Evolutionary conservation across 2,329 filamentous ascomycete genomes (phyloP).

Genomic region (Colletotrichum kahawae): DNA sequence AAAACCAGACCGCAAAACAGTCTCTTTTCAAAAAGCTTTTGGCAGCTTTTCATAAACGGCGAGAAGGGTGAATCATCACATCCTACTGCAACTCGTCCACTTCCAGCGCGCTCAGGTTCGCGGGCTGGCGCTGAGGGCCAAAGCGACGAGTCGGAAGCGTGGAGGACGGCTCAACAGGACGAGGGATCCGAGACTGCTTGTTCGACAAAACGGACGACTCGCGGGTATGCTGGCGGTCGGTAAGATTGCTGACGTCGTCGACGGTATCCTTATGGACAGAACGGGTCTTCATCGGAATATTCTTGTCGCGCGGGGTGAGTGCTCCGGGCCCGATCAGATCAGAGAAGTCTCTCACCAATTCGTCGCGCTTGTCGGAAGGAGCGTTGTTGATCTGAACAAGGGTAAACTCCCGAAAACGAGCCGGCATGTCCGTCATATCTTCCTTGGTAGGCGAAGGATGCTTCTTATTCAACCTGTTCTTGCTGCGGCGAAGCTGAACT

Average conservation of each 20-base stretch:
- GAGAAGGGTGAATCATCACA: neutral
- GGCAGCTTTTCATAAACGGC: neutral
- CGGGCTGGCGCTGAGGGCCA: conserved; percentile 28
- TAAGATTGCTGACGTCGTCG: neutral
- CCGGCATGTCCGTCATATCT: conserved; percentile 41
- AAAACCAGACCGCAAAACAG: neutral
- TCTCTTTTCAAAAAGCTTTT: neutral
- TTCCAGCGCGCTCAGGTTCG: conserved; percentile 28
- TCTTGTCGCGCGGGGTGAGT: conserved; percentile 32
- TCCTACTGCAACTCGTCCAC: conserved; percentile 40
- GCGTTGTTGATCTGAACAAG: conserved; percentile 3
- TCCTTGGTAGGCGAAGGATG: conserved; percentile 50
- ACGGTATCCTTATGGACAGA: neutral
- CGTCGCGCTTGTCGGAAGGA: conserved; percentile 1
- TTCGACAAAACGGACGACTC: neutral
- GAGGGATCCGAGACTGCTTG: conserved; percentile 25
- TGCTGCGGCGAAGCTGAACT: neutral
- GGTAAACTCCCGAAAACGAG: conserved; percentile 32
- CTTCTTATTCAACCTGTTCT: conserved; percentile 36
- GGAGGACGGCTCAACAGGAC: conserved; percentile 21
- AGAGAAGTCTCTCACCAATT: neutral
- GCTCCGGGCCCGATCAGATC: neutral
- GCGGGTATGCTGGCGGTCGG: neutral
- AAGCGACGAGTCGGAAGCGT: conserved; percentile 30
- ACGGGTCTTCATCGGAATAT: conserved; percentile 26